Base-by-base conservation (phyloP, 192 early-diverging fungal species). In the Podila horticola region DNA sequence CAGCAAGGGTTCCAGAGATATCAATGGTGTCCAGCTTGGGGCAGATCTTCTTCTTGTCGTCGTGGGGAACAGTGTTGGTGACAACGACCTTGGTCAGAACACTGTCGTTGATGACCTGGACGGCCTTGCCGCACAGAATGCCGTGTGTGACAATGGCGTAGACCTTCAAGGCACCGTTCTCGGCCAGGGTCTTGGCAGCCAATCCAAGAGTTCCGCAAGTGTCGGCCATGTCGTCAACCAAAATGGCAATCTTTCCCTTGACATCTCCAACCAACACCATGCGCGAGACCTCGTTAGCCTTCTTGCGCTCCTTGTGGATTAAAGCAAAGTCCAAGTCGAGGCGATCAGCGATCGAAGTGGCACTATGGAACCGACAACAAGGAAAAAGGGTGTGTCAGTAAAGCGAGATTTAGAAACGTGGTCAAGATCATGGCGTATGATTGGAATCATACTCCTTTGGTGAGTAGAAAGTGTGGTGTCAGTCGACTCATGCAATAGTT, bases 141-240 rank as follows among this genome's bases (percentile, higher is more conserved):
- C 95, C 97, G 79, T 99, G 97, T 34, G 97, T 97, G 36, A 99
- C 94, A 82, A 97, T 91, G 28, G 97, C 97, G 66, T 96, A 97
- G n/a, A 98, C 94, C 72, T 94, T 93, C 3, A 87, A 85, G 10
- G 97, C 97, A 55, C 97, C 97, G 74, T 96, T 93, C 34, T 97
- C 92, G 65, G 92, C 89, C 63, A 99, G 88, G 15, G 94, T 92
- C 69, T 94, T 90, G 62, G 97, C 95, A 13, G 97, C 97, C 72
- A 92, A 82, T 19, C 91, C 92, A 55, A 99, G 89, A 11, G 97
- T 99, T 67, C 93, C 92, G 82, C 92, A 97, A 28, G 97, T 99
- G 85, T 99, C 97, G 33, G 96, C 96, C 90, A 99, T 97, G 85
- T 99, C 97, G 82, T 99, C 97, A 34, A 99, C 93, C 69, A 99